Percentiles rank a stretch among this genome's conserved stretches.
These are phyloP conservation scores for Wickerhamomyces canadensis DNA, from an alignment of 805 yeast species.

Conservation along the genomic window DNA sequence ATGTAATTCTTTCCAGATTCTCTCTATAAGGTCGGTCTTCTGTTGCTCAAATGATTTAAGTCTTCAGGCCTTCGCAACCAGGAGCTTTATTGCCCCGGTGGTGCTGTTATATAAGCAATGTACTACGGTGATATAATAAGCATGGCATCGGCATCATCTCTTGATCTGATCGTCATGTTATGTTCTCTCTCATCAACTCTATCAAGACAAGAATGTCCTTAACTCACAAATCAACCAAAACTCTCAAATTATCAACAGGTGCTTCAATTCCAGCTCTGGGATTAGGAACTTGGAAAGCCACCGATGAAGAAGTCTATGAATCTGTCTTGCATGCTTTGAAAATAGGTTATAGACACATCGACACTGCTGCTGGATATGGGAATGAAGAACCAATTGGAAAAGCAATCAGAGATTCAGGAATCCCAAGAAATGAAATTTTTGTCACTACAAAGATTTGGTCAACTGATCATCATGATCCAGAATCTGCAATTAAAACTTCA, in stretches of 20 bases:
- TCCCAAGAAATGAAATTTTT: slow-evolving; percentile 56
- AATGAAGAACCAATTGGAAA: slow-evolving; percentile 56
- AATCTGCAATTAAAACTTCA: slow-evolving; percentile 47
- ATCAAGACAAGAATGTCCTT: too few relatives aligned
- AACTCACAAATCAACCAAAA: slow-evolving; percentile 10
- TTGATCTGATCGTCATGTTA: too few relatives aligned
- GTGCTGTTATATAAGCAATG: too few relatives aligned
- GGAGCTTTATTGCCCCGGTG: too few relatives aligned
- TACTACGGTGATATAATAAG: too few relatives aligned
- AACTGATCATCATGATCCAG: slow-evolving; percentile 42
- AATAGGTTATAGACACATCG: slow-evolving; percentile 28
- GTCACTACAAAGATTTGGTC: slow-evolving; percentile 66
- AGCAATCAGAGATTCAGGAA: slow-evolving; percentile 49
- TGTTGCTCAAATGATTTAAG: too few relatives aligned
- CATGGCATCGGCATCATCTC: too few relatives aligned
- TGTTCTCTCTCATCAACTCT: too few relatives aligned
- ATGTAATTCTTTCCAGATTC: too few relatives aligned
- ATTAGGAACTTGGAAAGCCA: slow-evolving; percentile 68
- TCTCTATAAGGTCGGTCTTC: too few relatives aligned
- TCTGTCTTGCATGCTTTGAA: slow-evolving; percentile 58
- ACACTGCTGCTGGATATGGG: slow-evolving; percentile 12
- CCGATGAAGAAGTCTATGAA: slow-evolving; percentile 44
- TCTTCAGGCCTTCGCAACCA: too few relatives aligned
- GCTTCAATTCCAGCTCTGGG: slow-evolving; percentile 60
- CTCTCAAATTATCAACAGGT: slow-evolving; percentile 39